Evolutionary conservation across 768 basidiomycete species (phyloP).

Genomic region (Lentinula aciculospora): DNA sequence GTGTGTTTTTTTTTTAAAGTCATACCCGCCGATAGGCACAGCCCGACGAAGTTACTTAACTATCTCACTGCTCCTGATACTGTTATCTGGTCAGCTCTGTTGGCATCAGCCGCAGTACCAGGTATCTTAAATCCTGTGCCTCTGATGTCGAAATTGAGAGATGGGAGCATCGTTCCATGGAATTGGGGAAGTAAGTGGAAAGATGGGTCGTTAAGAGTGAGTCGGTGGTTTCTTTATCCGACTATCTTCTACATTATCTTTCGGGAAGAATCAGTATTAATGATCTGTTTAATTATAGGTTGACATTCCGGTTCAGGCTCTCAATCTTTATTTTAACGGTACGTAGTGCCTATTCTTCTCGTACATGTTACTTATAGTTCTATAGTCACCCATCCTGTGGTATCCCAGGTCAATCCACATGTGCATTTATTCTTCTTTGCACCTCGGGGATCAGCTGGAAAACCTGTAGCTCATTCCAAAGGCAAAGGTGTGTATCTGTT

Average conservation of each 20-base stretch:
- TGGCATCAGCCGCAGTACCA: conserved; percentile 92
- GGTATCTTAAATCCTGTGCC: conserved; percentile 95
- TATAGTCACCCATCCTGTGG: conserved; percentile 85
- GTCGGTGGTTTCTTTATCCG: conserved; percentile 4
- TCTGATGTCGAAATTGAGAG: conserved; percentile 84
- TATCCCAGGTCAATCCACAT: conserved; percentile 90
- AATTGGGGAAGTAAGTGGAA: conserved; percentile 94
- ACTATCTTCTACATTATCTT: conserved; percentile 8
- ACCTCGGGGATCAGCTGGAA: conserved; percentile 81
- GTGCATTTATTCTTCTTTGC: conserved; percentile 96
- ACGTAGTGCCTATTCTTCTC: background rate
- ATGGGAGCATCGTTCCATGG: conserved; percentile 82
- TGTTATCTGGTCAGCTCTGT: conserved; percentile 71
- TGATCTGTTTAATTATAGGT: conserved; percentile 54
- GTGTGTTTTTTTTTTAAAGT: conserved; percentile 33
- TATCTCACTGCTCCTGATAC: conserved; percentile 95
- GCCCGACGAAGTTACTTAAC: conserved; percentile 93
- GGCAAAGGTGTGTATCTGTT: conserved; percentile 65
- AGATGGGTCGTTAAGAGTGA: conserved; percentile 73
- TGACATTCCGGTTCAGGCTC: conserved; percentile 88
- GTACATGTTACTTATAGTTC: conserved; percentile 2
- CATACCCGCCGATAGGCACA: conserved; percentile 85
- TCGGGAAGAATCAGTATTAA: too few relatives aligned
- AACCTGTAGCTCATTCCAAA: conserved; percentile 90
- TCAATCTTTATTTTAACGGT: conserved; percentile 91